These are phyloP conservation scores for Myochromella boudieri DNA, from an alignment of 768 basidiomycete genomes.

Conservation along the genomic window DNA sequence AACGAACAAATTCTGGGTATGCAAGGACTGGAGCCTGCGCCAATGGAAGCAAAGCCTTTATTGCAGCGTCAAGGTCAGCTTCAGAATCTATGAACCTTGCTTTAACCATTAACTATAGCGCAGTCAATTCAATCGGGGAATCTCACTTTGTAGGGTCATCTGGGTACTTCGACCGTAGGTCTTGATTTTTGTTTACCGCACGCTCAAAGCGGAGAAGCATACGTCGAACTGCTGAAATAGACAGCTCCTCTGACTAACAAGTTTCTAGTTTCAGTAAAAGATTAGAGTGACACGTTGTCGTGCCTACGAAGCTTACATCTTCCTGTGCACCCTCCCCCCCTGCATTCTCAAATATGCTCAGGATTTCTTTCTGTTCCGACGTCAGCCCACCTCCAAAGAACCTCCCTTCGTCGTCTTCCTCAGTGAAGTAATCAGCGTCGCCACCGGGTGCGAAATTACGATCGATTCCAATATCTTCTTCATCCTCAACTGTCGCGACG, in stretches of 20 bases:
- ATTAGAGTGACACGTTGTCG: conserved; percentile 14
- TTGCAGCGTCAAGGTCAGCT: conserved; percentile 85
- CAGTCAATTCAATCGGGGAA: background rate
- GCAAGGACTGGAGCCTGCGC: conserved; percentile 81
- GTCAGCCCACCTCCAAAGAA: conserved; percentile 96
- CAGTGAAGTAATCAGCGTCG: conserved; percentile 87
- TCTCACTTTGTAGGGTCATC: conserved; percentile 86
- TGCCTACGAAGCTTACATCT: conserved; percentile 51
- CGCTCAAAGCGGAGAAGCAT: conserved; percentile 82
- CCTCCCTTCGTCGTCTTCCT: conserved; percentile 90
- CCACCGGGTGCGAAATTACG: conserved; percentile 76
- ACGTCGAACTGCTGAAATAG: conserved; percentile 68
- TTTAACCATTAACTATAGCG: background rate
- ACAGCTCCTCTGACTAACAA: conserved; percentile 62
- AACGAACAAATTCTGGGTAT: conserved; percentile 86
- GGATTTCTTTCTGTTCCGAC: conserved; percentile 89
- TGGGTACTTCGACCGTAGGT: conserved; percentile 93
- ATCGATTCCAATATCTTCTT: conserved; percentile 47
- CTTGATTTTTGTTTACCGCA: conserved; percentile 91
- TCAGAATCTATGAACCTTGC: conserved; percentile 97
- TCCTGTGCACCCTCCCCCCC: conserved; percentile 62
- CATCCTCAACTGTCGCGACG: conserved; percentile 62
- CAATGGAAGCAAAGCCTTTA: conserved; percentile 86
- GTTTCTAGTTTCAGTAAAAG: conserved; percentile 19
- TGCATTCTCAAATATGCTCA: conserved; percentile 89